Conservation (phyloP, 805 yeast genomes). For the Ogataea henricii region DNA sequence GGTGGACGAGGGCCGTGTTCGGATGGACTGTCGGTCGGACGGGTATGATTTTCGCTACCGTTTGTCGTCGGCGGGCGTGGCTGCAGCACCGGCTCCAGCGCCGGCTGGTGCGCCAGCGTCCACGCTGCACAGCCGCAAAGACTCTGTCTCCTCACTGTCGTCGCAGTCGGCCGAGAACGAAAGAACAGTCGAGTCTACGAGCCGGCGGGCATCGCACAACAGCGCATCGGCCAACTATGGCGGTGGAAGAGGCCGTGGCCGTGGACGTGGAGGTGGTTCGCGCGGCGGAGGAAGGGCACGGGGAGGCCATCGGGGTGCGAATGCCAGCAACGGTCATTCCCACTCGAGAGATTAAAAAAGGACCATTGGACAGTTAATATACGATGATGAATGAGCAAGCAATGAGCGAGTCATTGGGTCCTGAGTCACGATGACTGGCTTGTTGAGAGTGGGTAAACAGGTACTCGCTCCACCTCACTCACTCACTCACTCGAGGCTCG, state of each 20-base stretch:
- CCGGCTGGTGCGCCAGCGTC: too few relatives aligned
- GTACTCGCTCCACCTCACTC: too few relatives aligned
- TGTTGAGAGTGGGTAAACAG: too few relatives aligned
- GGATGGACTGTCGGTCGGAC: conserved; percentile 52
- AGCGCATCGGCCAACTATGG: background rate
- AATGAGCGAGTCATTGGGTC: background rate
- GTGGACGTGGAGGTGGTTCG: conserved; percentile 4
- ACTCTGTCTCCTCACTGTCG: conserved; percentile 2
- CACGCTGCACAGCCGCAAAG: background rate
- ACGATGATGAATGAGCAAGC: background rate
- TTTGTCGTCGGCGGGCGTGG: conserved; percentile 1
- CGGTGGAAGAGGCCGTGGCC: conserved; percentile 3
- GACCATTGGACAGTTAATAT: conserved; percentile 3
- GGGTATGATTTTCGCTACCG: conserved; percentile 69
- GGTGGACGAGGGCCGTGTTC: conserved; percentile 48
- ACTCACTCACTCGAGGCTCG: too few relatives aligned
- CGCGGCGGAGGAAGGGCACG: background rate
- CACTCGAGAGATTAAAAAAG: conserved; percentile 1
- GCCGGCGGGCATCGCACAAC: background rate
- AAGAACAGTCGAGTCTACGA: background rate
- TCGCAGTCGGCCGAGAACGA: conserved; percentile 6
- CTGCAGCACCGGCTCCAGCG: too few relatives aligned
- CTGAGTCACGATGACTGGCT: too few relatives aligned
- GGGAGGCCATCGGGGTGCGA: background rate
- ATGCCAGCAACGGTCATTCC: background rate